Conservation (phyloP, 2,329 filamentous ascomycete genomes). For the Chrysoporthe puriensis region DNA sequence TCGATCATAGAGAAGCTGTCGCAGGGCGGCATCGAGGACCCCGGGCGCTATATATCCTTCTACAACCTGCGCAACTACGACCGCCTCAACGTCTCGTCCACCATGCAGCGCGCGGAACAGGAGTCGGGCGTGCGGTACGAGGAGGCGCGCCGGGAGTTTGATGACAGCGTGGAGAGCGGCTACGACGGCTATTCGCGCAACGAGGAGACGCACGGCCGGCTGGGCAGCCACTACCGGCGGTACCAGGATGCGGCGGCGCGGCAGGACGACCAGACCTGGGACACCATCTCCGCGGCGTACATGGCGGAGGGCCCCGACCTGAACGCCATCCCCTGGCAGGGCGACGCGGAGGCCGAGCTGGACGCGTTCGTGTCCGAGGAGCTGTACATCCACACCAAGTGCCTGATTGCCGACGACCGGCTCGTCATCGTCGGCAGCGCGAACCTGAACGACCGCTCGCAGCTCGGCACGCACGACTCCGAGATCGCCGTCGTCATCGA, state of each 20-base stretch:
- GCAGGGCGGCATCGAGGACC: conserved; percentile 67
- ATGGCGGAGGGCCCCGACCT: conserved; percentile 80
- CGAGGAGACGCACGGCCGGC: conserved; percentile 36
- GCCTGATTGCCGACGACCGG: conserved; percentile 86
- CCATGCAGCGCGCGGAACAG: conserved; percentile 64
- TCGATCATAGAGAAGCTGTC: conserved; percentile 76
- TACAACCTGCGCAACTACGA: conserved; percentile 87
- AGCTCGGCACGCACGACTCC: conserved; percentile 89
- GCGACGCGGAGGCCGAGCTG: conserved; percentile 75
- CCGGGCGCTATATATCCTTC: conserved; percentile 76
- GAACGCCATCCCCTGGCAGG: conserved; percentile 69
- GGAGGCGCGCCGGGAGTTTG: conserved; percentile 64
- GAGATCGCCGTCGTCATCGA: conserved; percentile 91
- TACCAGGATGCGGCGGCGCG: conserved; percentile 73
- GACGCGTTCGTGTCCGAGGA: conserved; percentile 94
- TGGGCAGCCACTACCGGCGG: conserved; percentile 59
- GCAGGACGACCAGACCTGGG: conserved; percentile 63
- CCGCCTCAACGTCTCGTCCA: conserved; percentile 71
- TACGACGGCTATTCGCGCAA: conserved; percentile 44
- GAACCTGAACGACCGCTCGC: conserved; percentile 90
- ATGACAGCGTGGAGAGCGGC: conserved; percentile 57
- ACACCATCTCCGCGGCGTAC: conserved; percentile 78
- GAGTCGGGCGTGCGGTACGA: conserved; percentile 70
- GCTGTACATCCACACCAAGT: conserved; percentile 91
- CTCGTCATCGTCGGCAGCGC: conserved; percentile 84